phyloP scores from a whole-genome alignment of 768 basidiomycete species.

The Coprinellus aureogranulatus region DNA sequence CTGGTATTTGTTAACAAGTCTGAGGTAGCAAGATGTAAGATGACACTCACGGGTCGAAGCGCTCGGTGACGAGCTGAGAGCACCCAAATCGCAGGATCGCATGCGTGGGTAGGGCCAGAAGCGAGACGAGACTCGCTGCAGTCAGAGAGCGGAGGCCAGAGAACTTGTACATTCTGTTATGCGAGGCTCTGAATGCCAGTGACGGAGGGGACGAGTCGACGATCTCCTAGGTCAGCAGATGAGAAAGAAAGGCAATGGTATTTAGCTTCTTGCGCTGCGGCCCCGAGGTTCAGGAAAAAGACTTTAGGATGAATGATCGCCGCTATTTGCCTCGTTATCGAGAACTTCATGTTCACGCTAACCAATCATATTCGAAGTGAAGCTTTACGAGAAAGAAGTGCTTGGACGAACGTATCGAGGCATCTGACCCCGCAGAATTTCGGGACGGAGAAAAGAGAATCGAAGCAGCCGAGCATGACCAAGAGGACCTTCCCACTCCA shows the following conservation, averaged over 20 bases:
- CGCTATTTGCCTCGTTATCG: too few relatives aligned
- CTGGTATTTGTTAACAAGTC: not conserved
- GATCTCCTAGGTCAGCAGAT: too few relatives aligned
- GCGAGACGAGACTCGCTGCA: not conserved
- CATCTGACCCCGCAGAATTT: too few relatives aligned
- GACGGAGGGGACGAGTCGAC: too few relatives aligned
- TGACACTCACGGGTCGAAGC: conserved; percentile 3
- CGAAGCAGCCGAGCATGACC: too few relatives aligned
- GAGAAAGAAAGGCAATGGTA: not conserved
- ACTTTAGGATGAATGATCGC: not conserved
- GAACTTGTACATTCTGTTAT: not conserved
- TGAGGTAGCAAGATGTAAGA: not conserved
- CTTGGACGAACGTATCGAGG: too few relatives aligned
- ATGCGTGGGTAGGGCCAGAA: not conserved
- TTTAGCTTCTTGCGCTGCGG: not conserved
- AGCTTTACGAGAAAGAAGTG: too few relatives aligned
- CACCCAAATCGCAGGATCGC: conserved; percentile 2
- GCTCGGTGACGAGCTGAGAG: conserved; percentile 4
- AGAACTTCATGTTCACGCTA: too few relatives aligned
- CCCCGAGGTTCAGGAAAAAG: conserved; percentile 3
- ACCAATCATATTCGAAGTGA: too few relatives aligned
- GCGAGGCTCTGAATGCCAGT: not conserved
- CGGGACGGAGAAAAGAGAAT: too few relatives aligned
- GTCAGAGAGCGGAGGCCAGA: not conserved
- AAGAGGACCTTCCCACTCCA: too few relatives aligned